Evolutionary conservation across 306 rosid genomes (phyloP).

Genomic region (Vigna angularis): DNA sequence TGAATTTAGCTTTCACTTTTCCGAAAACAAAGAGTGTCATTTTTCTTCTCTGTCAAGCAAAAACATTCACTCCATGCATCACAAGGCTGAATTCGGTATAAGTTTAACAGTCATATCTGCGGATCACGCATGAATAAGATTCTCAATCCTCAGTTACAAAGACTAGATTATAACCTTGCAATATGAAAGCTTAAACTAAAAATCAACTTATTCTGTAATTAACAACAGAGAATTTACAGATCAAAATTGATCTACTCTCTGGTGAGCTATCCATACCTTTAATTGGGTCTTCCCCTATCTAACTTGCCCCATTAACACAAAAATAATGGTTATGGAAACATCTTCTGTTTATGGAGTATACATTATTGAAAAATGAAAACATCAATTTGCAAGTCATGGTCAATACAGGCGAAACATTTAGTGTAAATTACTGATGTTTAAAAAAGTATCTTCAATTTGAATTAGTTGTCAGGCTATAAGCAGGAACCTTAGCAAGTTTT

Average conservation of each 20-base stretch:
- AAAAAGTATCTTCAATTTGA: slow-evolving; percentile 46
- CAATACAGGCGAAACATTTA: not conserved
- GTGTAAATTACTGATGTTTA: not conserved
- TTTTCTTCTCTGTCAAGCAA: not conserved
- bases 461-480: slow-evolving; percentile 66
- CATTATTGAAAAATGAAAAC: not conserved
- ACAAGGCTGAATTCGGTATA: not conserved
- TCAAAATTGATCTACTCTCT: slow-evolving; percentile 6
- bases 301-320: not conserved
- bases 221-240: slow-evolving; percentile 26
- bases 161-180: not conserved
- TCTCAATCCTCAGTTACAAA: slow-evolving; percentile 1
- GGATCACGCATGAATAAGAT: not conserved
- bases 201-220: slow-evolving; percentile 14
- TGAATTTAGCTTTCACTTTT: no score
- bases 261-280: not conserved
- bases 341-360: slow-evolving; percentile 16
- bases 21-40: no score
- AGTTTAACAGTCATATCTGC: not conserved
- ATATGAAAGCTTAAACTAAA: slow-evolving; percentile 2
- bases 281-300: not conserved
- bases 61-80: slow-evolving; percentile 9
- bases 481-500: slow-evolving; percentile 71
- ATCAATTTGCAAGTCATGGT: not conserved
- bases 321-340: not conserved